A percentile compares a stretch with the other conserved stretches of the same genome.
phyloP scores from a whole-genome alignment of 169 alveolate genomes.

The Plasmodium vivax region DNA sequence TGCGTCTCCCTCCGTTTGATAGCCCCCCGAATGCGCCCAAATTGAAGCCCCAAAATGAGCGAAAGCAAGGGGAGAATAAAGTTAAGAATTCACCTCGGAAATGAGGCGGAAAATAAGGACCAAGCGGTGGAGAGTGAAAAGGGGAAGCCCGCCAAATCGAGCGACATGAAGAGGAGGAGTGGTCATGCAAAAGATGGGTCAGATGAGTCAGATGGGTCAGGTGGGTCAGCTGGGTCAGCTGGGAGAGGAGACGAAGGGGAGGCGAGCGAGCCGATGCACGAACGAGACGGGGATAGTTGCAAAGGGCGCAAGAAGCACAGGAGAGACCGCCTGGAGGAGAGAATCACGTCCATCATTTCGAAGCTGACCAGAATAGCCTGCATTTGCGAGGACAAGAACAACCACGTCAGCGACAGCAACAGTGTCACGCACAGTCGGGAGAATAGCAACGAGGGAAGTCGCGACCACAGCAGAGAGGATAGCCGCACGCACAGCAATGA shows the following conservation, averaged over 20 bases:
- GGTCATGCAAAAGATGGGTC: slow-evolving; percentile 17
- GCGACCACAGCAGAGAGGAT: neutral
- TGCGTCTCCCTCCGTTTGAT: neutral
- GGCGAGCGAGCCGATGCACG: neutral
- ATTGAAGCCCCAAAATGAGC: neutral
- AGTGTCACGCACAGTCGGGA: neutral
- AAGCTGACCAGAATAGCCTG: slow-evolving; percentile 63
- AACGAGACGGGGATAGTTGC: slow-evolving; percentile 12
- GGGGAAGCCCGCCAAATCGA: neutral
- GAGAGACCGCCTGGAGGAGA: slow-evolving; percentile 45
- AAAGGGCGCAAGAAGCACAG: slow-evolving; percentile 16
- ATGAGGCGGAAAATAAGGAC: slow-evolving; percentile 12
- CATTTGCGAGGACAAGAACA: slow-evolving; percentile 66
- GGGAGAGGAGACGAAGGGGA: neutral
- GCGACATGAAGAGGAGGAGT: slow-evolving; percentile 22
- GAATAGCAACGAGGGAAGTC: neutral
- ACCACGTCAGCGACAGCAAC: neutral
- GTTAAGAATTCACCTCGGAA: slow-evolving; percentile 25
- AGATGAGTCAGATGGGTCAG: too few species aligned
- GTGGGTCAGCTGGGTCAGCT: too few species aligned
- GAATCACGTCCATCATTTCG: slow-evolving; percentile 58
- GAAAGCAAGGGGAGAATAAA: slow-evolving; percentile 57
- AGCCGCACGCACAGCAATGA: neutral
- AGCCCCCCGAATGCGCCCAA: neutral
- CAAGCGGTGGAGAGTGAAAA: neutral